Base-by-base conservation (phyloP, 176 grass and related monocot species). In the Oryza brachyantha region DNA sequence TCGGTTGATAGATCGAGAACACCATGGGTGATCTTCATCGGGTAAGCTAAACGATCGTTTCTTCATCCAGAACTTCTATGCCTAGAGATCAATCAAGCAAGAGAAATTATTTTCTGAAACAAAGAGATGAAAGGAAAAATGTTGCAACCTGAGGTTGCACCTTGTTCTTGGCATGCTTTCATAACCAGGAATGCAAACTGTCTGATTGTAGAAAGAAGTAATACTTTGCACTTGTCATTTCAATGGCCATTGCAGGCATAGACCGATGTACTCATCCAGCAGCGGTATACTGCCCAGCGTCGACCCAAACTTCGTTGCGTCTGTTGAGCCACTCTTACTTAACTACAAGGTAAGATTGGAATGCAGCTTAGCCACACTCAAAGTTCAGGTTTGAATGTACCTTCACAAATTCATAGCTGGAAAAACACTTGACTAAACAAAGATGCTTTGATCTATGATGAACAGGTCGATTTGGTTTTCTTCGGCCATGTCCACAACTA, bases 401-500 rank as follows among this genome's bases (percentile, higher is more conserved):
- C 19, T 12, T 19, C 36, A 42, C 71, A 8, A 14, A 3, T 54
- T 62, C 21, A 41, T 29, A 3, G 0, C 7, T 38, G 80, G 40
- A 19, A 50, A 12, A 16, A 64, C 34, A 38, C 9, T 12, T 73
- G 13, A 34, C 26, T 83, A 0, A 45, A 26, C 54, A 40, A 27
- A 63, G 36, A 36, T 71, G 73, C 39, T 84, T 69, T 75, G 27
- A 3, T 72, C 46, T 59, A 48, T 19, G 52, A 38, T 86, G 31
- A 68, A 64, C 67, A 97, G 90, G 93, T 97, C 48, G 93, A 97
- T 85, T 77, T 97, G 29, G 93, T 93, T 65, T 84, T 97, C 41
- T 88, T 97, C 21, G 93, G 93, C 14, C 90, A 97, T 87, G 93
- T 93, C 24, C 93, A 97, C 68, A 97, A 93, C 81, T 97, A 97